A percentile compares a stretch with the other conserved stretches of the same genome.
Evolutionary conservation across 2,329 filamentous ascomycete species (phyloP).

Genomic region (Aspergillus alliaceus): DNA sequence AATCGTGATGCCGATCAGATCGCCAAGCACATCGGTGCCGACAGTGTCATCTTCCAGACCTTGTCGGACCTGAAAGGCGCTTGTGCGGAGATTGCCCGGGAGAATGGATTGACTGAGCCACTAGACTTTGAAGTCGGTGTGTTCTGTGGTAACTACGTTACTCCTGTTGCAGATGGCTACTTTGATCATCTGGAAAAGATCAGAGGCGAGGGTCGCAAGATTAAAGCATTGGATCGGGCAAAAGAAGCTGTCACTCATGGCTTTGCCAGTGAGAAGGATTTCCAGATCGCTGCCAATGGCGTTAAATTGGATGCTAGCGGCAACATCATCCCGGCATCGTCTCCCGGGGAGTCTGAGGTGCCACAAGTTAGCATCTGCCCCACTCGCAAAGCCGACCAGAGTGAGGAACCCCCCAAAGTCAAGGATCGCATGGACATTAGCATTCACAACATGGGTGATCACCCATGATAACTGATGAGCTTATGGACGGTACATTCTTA

Average conservation of each 20-base stretch:
- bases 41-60: constrained; percentile 74
- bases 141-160: constrained; percentile 85
- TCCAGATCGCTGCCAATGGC: constrained; percentile 63
- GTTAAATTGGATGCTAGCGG: constrained; percentile 58
- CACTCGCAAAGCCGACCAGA: constrained; percentile 22
- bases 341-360: constrained; percentile 22
- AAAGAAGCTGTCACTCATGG: constrained; percentile 65
- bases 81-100: constrained; percentile 67
- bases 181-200: constrained; percentile 76
- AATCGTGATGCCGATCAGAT: constrained; percentile 63
- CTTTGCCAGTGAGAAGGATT: constrained; percentile 59
- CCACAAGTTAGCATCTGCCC: constrained; percentile 24
- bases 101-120: constrained; percentile 54
- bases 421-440: constrained; percentile 60
- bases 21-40: constrained; percentile 68
- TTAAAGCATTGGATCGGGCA: constrained; percentile 65
- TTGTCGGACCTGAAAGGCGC: constrained; percentile 77
- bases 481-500: constrained; percentile 9
- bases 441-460: constrained; percentile 58
- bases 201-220: constrained; percentile 68
- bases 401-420: constrained; percentile 42
- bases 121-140: constrained; percentile 84
- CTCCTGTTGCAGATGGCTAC: constrained; percentile 74
- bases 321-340: constrained; percentile 54
- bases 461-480: constrained; percentile 31